Evolutionary conservation across 768 basidiomycete genomes (phyloP).

Genomic region (Antrodiella citrinella): DNA sequence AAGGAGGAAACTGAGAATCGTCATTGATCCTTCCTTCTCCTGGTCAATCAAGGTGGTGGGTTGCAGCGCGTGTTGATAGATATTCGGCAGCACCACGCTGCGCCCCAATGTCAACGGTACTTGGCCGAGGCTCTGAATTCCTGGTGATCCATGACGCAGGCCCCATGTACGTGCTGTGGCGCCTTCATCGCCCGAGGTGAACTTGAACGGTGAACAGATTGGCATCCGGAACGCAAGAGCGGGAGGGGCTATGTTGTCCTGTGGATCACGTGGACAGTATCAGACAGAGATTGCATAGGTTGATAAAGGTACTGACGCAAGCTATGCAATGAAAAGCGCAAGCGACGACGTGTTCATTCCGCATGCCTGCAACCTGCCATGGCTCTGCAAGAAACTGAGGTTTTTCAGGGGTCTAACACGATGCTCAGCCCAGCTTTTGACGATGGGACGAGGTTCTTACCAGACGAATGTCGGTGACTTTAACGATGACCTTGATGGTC

Average conservation of each 20-base stretch:
- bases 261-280: neutral
- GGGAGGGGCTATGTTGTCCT: constrained; percentile 37
- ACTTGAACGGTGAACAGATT: constrained; percentile 36
- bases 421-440: neutral
- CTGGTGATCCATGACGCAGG: constrained; percentile 35
- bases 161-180: constrained; percentile 45
- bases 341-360: constrained; percentile 42
- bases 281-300: neutral
- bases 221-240: constrained; percentile 43
- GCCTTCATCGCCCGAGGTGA: constrained; percentile 36
- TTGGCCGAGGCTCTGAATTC: constrained; percentile 36
- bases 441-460: constrained; percentile 23
- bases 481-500: constrained; percentile 35
- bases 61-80: constrained; percentile 41
- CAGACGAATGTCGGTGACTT: constrained; percentile 32
- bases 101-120: constrained; percentile 28
- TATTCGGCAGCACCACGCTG: constrained; percentile 45
- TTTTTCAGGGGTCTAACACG: constrained; percentile 24
- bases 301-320: constrained; percentile 24
- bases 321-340: constrained; percentile 34
- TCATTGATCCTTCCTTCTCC: constrained; percentile 33
- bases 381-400: constrained; percentile 26
- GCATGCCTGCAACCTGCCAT: constrained; percentile 49
- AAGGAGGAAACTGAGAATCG: constrained; percentile 38
- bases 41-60: constrained; percentile 33